These are phyloP conservation scores for Penicillium longicatenatum DNA, from an alignment of 495 filamentous ascomycete genomes.

Conservation along the genomic window DNA sequence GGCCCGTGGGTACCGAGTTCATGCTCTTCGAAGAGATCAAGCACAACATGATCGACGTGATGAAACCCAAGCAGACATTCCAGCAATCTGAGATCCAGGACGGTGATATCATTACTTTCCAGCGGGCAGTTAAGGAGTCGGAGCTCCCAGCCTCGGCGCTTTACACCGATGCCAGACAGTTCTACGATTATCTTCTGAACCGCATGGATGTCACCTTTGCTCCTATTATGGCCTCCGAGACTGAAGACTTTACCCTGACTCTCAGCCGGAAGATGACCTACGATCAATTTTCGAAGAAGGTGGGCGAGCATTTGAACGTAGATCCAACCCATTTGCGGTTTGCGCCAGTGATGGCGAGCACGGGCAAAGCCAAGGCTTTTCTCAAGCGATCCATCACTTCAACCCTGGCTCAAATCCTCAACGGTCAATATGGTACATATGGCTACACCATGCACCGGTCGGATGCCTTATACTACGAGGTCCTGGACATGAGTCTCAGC, in stretches of 20 bases:
- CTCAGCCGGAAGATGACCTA: slow-evolving; percentile 89
- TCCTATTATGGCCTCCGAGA: slow-evolving; percentile 38
- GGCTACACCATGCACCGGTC: slow-evolving; percentile 65
- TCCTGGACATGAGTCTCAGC: slow-evolving; percentile 88
- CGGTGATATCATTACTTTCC: slow-evolving; percentile 96
- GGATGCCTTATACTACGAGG: slow-evolving; percentile 85
- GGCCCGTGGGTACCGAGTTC: slow-evolving; percentile 66
- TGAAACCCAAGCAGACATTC: slow-evolving; percentile 88
- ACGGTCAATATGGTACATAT: slow-evolving; percentile 62
- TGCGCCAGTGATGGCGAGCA: slow-evolving; percentile 74
- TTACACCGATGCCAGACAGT: slow-evolving; percentile 71
- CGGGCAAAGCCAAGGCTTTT: slow-evolving; percentile 68
- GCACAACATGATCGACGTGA: slow-evolving; percentile 90
- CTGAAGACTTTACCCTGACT: slow-evolving; percentile 67
- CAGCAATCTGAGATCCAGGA: slow-evolving; percentile 93
- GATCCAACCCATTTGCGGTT: slow-evolving; percentile 88
- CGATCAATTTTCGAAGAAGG: slow-evolving; percentile 83
- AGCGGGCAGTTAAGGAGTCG: slow-evolving; percentile 63
- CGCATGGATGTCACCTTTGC: slow-evolving; percentile 66
- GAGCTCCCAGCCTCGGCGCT: slow-evolving; percentile 52
- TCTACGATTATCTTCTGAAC: slow-evolving; percentile 90
- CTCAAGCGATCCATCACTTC: slow-evolving; percentile 70
- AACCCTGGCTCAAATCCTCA: slow-evolving; percentile 71
- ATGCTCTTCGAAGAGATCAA: slow-evolving; percentile 96
- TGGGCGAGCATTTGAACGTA: slow-evolving; percentile 76